phyloP scores from a whole-genome alignment of 495 filamentous ascomycete genomes.

The Penicillium diatomitis region DNA sequence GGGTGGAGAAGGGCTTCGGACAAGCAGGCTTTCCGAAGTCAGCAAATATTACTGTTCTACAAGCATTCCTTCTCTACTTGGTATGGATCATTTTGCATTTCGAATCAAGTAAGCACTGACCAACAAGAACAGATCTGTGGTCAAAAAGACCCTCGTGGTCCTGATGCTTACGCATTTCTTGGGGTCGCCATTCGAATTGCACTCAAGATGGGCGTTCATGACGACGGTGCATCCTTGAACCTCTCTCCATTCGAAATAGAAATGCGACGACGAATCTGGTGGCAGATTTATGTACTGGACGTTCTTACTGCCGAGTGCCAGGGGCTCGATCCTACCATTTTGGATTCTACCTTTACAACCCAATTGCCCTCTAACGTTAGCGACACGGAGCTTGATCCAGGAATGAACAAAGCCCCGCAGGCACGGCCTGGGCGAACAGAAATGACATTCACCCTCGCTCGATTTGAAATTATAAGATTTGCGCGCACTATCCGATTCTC shows the following conservation, averaged over 20 bases:
- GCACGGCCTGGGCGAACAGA: constrained; percentile 52
- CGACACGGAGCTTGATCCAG: constrained; percentile 55
- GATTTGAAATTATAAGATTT: constrained; percentile 41
- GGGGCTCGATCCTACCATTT: constrained; percentile 57
- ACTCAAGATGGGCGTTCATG: constrained; percentile 58
- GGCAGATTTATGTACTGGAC: constrained; percentile 64
- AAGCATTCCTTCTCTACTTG: constrained; percentile 63
- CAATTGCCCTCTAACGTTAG: constrained; percentile 56
- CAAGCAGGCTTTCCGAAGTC: constrained; percentile 55
- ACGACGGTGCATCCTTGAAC: constrained; percentile 42
- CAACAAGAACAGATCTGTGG: constrained; percentile 27
- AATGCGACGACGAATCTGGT: constrained; percentile 69
- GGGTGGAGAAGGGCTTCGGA: constrained; percentile 55
- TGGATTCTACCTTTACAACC: constrained; percentile 54
- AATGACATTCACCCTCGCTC: constrained; percentile 62
- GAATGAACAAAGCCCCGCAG: constrained; percentile 44
- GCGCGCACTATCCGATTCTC: constrained; percentile 24
- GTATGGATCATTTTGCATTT: constrained; percentile 7
- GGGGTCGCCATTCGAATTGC: constrained; percentile 60
- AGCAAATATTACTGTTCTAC: constrained; percentile 55
- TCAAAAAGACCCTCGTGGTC: constrained; percentile 42
- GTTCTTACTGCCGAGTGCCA: constrained; percentile 61
- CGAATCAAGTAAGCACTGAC: not conserved
- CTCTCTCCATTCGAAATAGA: constrained; percentile 64
- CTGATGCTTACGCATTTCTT: constrained; percentile 46